Conservation (phyloP, 106 monocot species). For the Apostasia ramifera region DNA sequence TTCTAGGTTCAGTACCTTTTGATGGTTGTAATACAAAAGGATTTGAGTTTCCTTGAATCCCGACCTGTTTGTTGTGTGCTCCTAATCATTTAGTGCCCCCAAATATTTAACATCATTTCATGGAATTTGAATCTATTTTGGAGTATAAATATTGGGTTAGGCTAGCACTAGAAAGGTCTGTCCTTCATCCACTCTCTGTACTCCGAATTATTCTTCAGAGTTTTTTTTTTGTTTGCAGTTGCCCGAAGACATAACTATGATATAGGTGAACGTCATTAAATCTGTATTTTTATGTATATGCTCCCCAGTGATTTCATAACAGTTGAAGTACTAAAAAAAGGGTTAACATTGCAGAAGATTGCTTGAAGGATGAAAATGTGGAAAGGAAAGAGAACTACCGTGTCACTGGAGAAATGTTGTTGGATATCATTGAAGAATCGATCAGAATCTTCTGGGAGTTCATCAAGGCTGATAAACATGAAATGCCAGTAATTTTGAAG, state of each 20-base stretch:
- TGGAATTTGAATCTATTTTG: not conserved
- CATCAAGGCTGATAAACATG: constrained; percentile 67
- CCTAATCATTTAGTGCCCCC: no score
- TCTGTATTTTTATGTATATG: no score
- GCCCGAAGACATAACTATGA: no score
- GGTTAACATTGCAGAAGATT: constrained; percentile 48
- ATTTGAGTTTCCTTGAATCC: no score
- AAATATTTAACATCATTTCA: no score
- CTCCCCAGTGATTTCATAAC: no score
- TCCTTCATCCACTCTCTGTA: no score
- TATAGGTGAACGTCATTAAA: no score
- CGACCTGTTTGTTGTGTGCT: no score
- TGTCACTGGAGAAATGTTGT: constrained; percentile 42
- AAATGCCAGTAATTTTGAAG: constrained; percentile 49
- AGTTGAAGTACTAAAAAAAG: not conserved
- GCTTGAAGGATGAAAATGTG: constrained; percentile 50
- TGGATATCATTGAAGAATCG: constrained; percentile 62
- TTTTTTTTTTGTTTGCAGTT: no score
- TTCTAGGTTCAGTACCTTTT: not conserved
- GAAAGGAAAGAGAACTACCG: constrained; percentile 22
- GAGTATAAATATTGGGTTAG: not conserved
- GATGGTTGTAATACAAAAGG: no score
- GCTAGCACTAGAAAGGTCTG: not conserved
- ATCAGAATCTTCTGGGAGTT: constrained; percentile 78
- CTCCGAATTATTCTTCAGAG: no score